phyloP scores from a whole-genome alignment of 495 filamentous ascomycete genomes.

The Aspergillus egyptiacus region DNA sequence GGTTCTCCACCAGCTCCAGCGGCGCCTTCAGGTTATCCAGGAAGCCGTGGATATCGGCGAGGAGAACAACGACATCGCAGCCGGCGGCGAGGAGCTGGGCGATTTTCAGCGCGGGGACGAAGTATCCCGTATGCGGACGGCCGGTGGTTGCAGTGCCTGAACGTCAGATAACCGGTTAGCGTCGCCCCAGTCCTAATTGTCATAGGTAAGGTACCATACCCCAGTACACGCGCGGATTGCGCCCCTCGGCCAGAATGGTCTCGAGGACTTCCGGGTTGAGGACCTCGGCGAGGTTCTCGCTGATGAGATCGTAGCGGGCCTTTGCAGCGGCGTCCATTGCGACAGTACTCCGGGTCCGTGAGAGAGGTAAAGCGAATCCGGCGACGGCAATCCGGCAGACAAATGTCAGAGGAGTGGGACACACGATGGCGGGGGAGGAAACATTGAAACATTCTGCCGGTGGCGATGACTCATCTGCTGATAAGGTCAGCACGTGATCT shows the following conservation, averaged over 20 bases:
- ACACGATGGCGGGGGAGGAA: no score
- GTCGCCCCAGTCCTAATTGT: no score
- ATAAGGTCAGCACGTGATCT: no score
- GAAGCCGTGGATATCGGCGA: constrained; percentile 63
- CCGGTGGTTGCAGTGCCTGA: constrained; percentile 75
- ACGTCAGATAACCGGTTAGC: constrained; percentile 14
- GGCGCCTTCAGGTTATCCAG: constrained; percentile 43
- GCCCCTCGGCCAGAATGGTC: constrained; percentile 61
- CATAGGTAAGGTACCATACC: constrained; percentile 39
- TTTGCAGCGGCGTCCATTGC: constrained; percentile 10
- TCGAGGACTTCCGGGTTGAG: constrained; percentile 85
- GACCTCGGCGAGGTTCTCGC: constrained; percentile 73
- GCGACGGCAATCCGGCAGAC: no score
- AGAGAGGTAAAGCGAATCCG: no score
- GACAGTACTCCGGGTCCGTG: no score
- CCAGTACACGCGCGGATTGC: constrained; percentile 77
- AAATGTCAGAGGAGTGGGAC: no score
- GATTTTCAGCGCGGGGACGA: constrained; percentile 68
- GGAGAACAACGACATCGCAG: constrained; percentile 72
- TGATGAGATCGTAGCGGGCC: constrained; percentile 59
- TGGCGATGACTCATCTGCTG: no score
- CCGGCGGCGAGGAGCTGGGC: constrained; percentile 81
- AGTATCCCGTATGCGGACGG: constrained; percentile 76
- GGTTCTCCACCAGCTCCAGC: constrained; percentile 76
- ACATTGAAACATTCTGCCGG: no score